Conservation (phyloP, 2,329 filamentous ascomycete genomes). For the Arthrinium phaeospermum region DNA sequence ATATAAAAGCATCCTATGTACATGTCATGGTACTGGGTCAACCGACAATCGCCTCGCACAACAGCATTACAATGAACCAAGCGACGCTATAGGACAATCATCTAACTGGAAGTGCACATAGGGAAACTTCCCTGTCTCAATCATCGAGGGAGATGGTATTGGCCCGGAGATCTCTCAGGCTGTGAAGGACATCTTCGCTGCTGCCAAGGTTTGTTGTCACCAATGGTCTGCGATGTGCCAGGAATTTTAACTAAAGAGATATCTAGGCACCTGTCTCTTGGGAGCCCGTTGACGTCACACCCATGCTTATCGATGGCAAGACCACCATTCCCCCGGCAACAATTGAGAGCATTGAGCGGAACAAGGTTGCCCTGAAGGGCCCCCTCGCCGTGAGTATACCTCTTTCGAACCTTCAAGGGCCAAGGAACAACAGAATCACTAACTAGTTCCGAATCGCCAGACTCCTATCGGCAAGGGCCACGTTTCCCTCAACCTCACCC, state of each 20-base stretch:
- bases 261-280: conserved; percentile 87
- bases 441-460: conserved; percentile 44
- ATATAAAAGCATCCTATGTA: conserved; percentile 50
- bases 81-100: background rate
- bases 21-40: conserved; percentile 23
- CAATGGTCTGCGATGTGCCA: conserved; percentile 16
- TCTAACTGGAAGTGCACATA: conserved; percentile 42
- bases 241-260: conserved; percentile 19
- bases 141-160: conserved; percentile 99
- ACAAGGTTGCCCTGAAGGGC: conserved; percentile 98
- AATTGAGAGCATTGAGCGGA: conserved; percentile 91
- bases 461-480: conserved; percentile 98
- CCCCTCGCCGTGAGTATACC: conserved; percentile 79
- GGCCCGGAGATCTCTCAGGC: conserved; percentile 97
- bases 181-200: conserved; percentile 98
- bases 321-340: conserved; percentile 92
- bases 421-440: background rate
- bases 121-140: conserved; percentile 94
- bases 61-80: background rate
- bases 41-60: conserved; percentile 30
- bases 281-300: conserved; percentile 97
- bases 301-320: conserved; percentile 91
- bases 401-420: background rate
- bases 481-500: conserved; percentile 97
- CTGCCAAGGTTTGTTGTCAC: conserved; percentile 75